Conservation (phyloP, 139 green algal species). For the Micractinium conductrix region DNA sequence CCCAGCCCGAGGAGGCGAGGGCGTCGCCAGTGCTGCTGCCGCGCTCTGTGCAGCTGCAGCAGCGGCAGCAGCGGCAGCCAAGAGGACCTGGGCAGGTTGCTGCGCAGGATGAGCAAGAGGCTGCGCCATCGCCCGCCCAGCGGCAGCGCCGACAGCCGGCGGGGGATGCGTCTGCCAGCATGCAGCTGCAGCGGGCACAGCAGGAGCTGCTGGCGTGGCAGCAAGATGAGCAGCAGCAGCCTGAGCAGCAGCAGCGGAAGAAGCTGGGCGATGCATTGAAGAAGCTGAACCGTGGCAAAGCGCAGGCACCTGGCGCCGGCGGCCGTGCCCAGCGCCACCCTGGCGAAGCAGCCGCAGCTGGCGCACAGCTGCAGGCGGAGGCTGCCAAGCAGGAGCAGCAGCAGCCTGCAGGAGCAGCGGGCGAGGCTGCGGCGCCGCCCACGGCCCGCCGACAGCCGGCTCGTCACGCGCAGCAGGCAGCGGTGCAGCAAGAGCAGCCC, state of each 20-base stretch:
- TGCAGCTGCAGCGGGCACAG: neutral
- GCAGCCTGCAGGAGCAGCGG: too few relatives aligned
- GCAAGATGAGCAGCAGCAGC: neutral
- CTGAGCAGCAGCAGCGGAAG: neutral
- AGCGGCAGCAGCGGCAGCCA: neutral
- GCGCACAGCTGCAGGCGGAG: neutral
- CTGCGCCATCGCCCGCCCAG: neutral
- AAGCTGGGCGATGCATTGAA: too few relatives aligned
- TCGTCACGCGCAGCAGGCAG: too few relatives aligned
- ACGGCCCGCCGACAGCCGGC: too few relatives aligned
- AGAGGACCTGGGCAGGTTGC: neutral
- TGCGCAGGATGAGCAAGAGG: neutral
- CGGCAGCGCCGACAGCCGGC: neutral
- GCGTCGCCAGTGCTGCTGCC: neutral
- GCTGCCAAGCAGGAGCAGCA: too few relatives aligned
- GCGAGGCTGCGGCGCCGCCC: too few relatives aligned
- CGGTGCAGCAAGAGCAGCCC: neutral
- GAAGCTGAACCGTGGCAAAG: too few relatives aligned
- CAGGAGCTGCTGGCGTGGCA: neutral
- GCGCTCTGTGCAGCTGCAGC: neutral
- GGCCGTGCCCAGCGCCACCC: too few relatives aligned
- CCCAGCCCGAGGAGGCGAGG: too few relatives aligned
- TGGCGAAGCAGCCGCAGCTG: too few relatives aligned
- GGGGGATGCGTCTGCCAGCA: neutral
- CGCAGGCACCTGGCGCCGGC: too few relatives aligned